A percentile compares a stretch with the other conserved stretches of the same genome.
phyloP scores from a whole-genome alignment of 2,329 filamentous ascomycete genomes.

The Teratosphaeria viscida region DNA sequence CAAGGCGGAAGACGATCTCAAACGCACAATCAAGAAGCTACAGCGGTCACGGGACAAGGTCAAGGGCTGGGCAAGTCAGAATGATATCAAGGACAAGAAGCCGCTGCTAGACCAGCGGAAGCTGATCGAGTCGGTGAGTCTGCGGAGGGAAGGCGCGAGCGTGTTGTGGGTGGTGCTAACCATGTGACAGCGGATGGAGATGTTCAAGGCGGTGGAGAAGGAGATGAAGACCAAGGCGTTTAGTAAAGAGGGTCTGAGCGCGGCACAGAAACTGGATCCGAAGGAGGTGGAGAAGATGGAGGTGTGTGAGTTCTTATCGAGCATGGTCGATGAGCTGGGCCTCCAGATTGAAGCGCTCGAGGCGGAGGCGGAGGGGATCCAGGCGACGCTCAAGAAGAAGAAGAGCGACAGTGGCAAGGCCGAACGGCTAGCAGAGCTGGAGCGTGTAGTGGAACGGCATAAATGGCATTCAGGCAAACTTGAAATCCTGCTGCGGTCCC shows the following conservation, averaged over 20 bases:
- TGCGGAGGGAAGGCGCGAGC: conserved; percentile 10
- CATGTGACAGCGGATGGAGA: conserved; percentile 77
- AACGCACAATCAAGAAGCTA: conserved; percentile 99
- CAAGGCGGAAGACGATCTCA: conserved; percentile 94
- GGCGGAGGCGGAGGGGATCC: conserved; percentile 77
- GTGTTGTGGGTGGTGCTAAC: background rate
- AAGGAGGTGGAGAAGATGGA: conserved; percentile 93
- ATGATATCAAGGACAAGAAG: conserved; percentile 99
- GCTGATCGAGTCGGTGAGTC: conserved; percentile 82
- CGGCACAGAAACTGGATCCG: conserved; percentile 88
- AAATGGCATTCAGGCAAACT: conserved; percentile 94
- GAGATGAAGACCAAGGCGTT: conserved; percentile 99
- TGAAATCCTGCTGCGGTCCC: conserved; percentile 75
- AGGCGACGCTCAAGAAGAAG: conserved; percentile 86
- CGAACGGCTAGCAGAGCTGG: conserved; percentile 79
- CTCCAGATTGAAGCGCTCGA: conserved; percentile 88
- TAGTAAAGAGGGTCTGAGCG: conserved; percentile 91
- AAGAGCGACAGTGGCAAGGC: conserved; percentile 69
- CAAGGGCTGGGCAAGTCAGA: conserved; percentile 97
- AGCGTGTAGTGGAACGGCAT: conserved; percentile 75
- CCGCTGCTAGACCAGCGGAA: conserved; percentile 87
- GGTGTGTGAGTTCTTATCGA: conserved; percentile 71
- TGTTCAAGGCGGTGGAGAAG: conserved; percentile 99
- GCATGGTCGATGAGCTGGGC: conserved; percentile 84
- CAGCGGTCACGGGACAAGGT: conserved; percentile 96